Conservation (phyloP, 495 filamentous ascomycete genomes). For the Astrothelium macrocarpum region DNA sequence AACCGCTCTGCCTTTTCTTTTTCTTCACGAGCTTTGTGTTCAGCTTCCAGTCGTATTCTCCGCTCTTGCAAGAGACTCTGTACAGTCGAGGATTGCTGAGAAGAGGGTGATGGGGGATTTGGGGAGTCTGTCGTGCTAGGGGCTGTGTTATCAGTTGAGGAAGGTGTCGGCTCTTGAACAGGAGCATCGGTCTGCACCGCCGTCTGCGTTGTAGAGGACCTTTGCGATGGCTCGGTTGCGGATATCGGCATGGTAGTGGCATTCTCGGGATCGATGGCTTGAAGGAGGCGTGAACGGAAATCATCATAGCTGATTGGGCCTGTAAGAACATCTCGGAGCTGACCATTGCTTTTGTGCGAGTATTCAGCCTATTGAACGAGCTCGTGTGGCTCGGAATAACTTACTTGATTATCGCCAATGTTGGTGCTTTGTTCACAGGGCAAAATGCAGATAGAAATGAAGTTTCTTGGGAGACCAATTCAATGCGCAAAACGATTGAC, state of each 20-base stretch:
- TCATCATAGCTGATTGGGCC: not conserved
- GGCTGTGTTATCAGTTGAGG: not conserved
- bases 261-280: not conserved
- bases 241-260: not conserved
- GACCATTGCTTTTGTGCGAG: constrained; percentile 12
- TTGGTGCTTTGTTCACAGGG: constrained; percentile 61
- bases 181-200: not conserved
- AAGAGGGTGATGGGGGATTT: not conserved
- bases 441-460: constrained; percentile 72
- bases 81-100: not conserved
- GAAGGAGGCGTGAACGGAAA: not conserved
- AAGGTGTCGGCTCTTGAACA: not conserved
- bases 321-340: constrained; percentile 11
- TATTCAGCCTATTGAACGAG: not conserved
- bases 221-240: not conserved
- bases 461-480: constrained; percentile 65
- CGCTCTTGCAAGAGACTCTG: constrained; percentile 17
- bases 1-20: constrained; percentile 16
- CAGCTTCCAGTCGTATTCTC: constrained; percentile 16
- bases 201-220: not conserved
- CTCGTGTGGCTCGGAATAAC: not conserved
- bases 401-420: constrained; percentile 59
- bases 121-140: not conserved
- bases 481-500: constrained; percentile 58
- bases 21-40: constrained; percentile 10